Evolutionary conservation across 805 yeast genomes (phyloP).

Genomic region (Myxozyma melibiosi): DNA sequence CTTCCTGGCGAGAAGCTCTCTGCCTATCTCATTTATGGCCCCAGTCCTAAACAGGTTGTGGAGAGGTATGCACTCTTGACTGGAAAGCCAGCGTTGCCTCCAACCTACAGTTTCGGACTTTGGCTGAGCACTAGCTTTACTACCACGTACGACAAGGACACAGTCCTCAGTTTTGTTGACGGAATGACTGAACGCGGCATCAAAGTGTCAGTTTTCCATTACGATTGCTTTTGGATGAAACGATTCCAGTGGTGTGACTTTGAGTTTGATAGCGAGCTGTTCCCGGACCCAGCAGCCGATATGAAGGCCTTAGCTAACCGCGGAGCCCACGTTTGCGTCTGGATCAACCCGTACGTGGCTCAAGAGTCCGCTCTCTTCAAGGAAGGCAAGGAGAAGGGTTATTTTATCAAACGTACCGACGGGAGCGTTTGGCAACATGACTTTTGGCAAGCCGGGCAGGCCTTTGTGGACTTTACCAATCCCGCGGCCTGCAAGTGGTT

Average conservation of each 20-base stretch:
- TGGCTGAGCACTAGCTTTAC: constrained; percentile 48
- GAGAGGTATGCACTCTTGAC: constrained; percentile 41
- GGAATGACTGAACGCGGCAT: constrained; percentile 47
- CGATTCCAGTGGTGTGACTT: constrained; percentile 48
- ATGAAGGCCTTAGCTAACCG: constrained; percentile 40
- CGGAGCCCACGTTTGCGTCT: constrained; percentile 44
- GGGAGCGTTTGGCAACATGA: constrained; percentile 45
- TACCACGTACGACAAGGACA: constrained; percentile 44
- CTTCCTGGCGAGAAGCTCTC: constrained; percentile 44
- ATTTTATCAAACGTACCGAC: constrained; percentile 41
- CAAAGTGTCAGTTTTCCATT: constrained; percentile 45
- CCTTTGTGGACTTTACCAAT: constrained; percentile 46
- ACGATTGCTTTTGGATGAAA: constrained; percentile 49
- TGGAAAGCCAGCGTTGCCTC: constrained; percentile 46
- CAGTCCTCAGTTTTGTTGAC: constrained; percentile 42
- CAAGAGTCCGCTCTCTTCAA: constrained; percentile 44
- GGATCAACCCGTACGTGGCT: constrained; percentile 47
- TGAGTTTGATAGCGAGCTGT: constrained; percentile 44
- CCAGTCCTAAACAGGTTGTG: constrained; percentile 43
- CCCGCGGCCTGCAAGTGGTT: constrained; percentile 46
- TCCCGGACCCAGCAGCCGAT: constrained; percentile 42
- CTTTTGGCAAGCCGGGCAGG: constrained; percentile 49
- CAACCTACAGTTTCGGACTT: constrained; percentile 46
- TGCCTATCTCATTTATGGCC: constrained; percentile 43
- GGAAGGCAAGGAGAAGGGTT: constrained; percentile 42